Conservation (phyloP, 768 basidiomycete species). For the Omphalotus guepiniiformis region DNA sequence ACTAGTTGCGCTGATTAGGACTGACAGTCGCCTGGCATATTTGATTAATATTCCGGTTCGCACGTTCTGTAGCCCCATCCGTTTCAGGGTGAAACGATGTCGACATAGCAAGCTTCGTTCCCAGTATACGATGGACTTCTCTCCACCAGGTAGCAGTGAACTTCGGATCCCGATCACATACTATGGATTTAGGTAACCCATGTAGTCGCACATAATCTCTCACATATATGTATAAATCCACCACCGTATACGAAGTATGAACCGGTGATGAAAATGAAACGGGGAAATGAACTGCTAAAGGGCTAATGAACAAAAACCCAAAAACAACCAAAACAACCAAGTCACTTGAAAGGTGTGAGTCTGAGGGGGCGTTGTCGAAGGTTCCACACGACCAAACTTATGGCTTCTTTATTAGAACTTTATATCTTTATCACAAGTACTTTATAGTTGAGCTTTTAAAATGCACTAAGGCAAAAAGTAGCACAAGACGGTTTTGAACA, state of each 20-base stretch:
- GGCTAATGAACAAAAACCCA: no score
- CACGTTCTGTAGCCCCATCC: conserved; percentile 19
- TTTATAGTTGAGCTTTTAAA: no score
- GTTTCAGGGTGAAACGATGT: conserved; percentile 29
- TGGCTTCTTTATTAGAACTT: no score
- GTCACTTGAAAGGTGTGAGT: no score
- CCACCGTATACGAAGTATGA: background rate
- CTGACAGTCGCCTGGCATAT: conserved; percentile 9
- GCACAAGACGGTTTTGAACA: no score
- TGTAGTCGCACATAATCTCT: conserved; percentile 14
- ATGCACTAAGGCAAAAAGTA: no score
- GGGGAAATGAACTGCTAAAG: no score
- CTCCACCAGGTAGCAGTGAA: conserved; percentile 27
- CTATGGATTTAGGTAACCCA: conserved; percentile 16
- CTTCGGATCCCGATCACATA: conserved; percentile 21
- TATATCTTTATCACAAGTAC: no score
- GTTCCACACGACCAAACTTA: no score
- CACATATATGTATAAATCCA: conserved; percentile 6
- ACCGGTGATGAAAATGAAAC: no score
- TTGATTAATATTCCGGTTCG: conserved; percentile 11
- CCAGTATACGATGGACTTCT: conserved; percentile 14
- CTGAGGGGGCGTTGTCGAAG: no score
- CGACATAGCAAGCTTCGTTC: conserved; percentile 19
- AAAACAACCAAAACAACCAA: no score
- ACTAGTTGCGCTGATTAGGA: conserved; percentile 17